Conservation (phyloP, 306 rosid genomes). For the Cucurbita pepo region DNA sequence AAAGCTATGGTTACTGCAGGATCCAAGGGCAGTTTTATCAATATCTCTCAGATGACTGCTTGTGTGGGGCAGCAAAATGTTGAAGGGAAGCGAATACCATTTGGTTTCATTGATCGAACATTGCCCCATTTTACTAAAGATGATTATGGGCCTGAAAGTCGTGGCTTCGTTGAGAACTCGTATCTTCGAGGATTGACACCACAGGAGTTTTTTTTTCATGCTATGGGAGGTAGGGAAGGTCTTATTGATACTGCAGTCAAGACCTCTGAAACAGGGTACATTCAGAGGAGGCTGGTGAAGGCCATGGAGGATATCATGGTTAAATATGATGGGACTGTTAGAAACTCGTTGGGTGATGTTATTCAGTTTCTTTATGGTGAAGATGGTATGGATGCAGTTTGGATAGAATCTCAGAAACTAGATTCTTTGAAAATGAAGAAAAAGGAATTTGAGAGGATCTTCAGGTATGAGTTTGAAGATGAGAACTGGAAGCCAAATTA, state of each 20-base stretch:
- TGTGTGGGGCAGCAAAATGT: conserved; percentile 99
- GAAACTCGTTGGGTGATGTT: conserved; percentile 95
- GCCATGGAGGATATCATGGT: conserved; percentile 99
- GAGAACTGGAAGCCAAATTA: conserved; percentile 89
- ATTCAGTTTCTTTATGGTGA: conserved; percentile 97
- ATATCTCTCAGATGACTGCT: conserved; percentile 99
- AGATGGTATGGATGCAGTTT: conserved; percentile 98
- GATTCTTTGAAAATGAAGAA: conserved; percentile 94
- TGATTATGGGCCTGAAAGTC: conserved; percentile 98
- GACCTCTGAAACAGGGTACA: conserved; percentile 98
- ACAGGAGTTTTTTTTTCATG: conserved; percentile 97
- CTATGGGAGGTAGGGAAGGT: conserved; percentile 99
- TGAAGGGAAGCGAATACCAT: conserved; percentile 98
- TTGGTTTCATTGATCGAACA: conserved; percentile 87
- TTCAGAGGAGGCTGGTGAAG: conserved; percentile 92
- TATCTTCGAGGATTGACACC: conserved; percentile 95
- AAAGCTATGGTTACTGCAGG: conserved; percentile 99
- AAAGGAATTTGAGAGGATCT: conserved; percentile 63
- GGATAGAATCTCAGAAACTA: conserved; percentile 93
- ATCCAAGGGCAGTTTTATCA: conserved; percentile 98
- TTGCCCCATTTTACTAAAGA: conserved; percentile 93
- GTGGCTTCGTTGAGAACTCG: conserved; percentile 98
- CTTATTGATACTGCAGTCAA: conserved; percentile 98
- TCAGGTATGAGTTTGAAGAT: conserved; percentile 78
- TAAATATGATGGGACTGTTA: conserved; percentile 94